Percentiles rank a stretch among this genome's conserved stretches.
These are phyloP conservation scores for Brachypodium distachyon DNA, from an alignment of 202 grass and related monocot genomes.

Conservation along the genomic window DNA sequence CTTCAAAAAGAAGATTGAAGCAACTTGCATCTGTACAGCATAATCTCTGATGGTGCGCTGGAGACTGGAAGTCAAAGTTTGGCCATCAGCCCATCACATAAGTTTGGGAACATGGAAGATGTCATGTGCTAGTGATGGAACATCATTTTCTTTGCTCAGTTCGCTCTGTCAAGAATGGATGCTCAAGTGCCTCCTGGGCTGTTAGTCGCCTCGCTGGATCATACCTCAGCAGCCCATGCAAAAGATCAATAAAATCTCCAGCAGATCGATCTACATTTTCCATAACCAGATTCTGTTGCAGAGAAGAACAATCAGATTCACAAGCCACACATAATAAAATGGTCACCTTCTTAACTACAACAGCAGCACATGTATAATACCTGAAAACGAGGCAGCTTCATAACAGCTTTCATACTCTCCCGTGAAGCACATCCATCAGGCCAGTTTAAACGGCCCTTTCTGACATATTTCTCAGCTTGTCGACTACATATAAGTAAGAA, in stretches of 20 bases:
- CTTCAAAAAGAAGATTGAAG: not conserved
- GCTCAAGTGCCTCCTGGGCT: conserved; percentile 53
- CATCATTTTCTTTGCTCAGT: conserved; percentile 16
- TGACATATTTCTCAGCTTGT: conserved; percentile 63
- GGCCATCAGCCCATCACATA: not conserved
- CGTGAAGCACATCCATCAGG: conserved; percentile 71
- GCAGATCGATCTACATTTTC: conserved; percentile 63
- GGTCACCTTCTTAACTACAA: not conserved
- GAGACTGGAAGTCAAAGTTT: not conserved
- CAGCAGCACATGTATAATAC: not conserved
- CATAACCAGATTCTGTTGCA: conserved; percentile 68
- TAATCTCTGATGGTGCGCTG: too few relatives aligned
- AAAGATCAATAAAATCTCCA: conserved; percentile 70
- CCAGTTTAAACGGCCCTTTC: conserved; percentile 83
- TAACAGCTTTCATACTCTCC: conserved; percentile 85
- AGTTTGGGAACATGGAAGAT: not conserved
- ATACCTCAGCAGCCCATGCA: conserved; percentile 66
- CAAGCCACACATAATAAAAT: not conserved
- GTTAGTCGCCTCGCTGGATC: conserved; percentile 56
- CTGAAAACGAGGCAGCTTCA: conserved; percentile 62
- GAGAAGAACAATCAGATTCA: not conserved
- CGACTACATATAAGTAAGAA: conserved; percentile 46
- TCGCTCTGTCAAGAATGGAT: conserved; percentile 56
- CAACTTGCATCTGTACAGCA: not conserved
- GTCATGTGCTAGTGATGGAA: not conserved